Base-by-base conservation (phyloP, 306 rosid genomes). In the Cicer cuneatum region DNA sequence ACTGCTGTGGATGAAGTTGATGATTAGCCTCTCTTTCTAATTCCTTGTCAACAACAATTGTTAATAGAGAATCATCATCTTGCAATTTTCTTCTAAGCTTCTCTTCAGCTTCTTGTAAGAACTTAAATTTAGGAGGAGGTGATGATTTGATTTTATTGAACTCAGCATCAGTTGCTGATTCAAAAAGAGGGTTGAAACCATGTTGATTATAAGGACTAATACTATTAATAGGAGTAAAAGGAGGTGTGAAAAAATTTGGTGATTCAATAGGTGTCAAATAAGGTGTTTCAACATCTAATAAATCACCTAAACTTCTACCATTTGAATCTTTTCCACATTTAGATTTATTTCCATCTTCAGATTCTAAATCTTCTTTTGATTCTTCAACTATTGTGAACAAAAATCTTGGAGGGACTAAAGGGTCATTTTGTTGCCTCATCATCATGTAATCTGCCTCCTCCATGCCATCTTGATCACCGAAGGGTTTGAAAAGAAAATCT, bases 51-150 rank as follows among this genome's bases (percentile, higher is more conserved):
- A 92, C 89, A 54, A 78, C 78, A 46, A 92, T 80, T 62, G 94
- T 79, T 56, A 88, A 81, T 70, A 74, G 84, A 70, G 97, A 86
- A 74, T 86, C 87, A 13, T 87, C 82, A 80, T 86, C 91, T 79
- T 69, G 84, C 15, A 85, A 37, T 74, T 80, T 89, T 78, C 91
- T 83, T 76, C 79, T 82, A 6, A 91, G 91, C 75, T 94, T 94
- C 78, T 94, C 96, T 78, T 94, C 98, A 15, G 98, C 98, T 65
- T 88, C 91, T 66, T 88, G 96, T 73, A 94, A 83, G 87, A 94
- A 94, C 88, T 85, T 94, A 89, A 94, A 94, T 67, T 88, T 91
- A 8, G 98, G 98, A 66, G 98, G 98, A 18, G 97, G 97, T 16
- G 98, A 94, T 35, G 98, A 91, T 72, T 87, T 90, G 9, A 91